Conservation (phyloP, 2,329 filamentous ascomycete species). For the Allantophomopsis cytisporea region DNA sequence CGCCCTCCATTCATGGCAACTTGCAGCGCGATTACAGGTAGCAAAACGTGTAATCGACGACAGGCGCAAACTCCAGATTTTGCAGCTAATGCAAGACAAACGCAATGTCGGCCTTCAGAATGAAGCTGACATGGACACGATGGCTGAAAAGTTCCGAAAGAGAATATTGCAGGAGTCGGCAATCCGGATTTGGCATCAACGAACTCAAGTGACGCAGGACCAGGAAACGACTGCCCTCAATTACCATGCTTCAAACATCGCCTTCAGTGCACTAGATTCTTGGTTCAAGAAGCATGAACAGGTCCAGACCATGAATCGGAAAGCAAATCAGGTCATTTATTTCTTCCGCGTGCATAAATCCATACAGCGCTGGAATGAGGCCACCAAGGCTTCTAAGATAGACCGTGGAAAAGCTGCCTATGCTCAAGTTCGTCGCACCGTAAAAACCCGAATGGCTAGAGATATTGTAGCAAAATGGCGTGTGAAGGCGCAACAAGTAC, state of each 20-base stretch:
- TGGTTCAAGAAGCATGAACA: slow-evolving; percentile 11
- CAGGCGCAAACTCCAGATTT: too few relatives aligned
- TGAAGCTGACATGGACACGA: too few relatives aligned
- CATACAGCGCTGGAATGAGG: slow-evolving; percentile 15
- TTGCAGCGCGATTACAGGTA: too few relatives aligned
- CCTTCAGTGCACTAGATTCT: slow-evolving; percentile 6
- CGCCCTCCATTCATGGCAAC: too few relatives aligned
- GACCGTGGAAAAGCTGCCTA: slow-evolving; percentile 17
- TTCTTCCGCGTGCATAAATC: slow-evolving; percentile 15
- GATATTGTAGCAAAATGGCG: slow-evolving; percentile 13
- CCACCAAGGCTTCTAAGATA: slow-evolving; percentile 12
- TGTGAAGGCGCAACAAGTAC: slow-evolving; percentile 7
- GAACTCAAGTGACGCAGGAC: slow-evolving; percentile 7
- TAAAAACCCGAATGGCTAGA: slow-evolving; percentile 15
- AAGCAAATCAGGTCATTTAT: slow-evolving; percentile 14
- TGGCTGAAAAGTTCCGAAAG: too few relatives aligned
- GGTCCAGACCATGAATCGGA: slow-evolving; percentile 9
- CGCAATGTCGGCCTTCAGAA: too few relatives aligned
- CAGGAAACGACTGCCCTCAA: slow-evolving; percentile 9
- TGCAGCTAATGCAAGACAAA: too few relatives aligned
- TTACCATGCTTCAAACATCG: slow-evolving; percentile 8
- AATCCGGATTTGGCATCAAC: slow-evolving; percentile 11
- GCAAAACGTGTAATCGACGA: too few relatives aligned
- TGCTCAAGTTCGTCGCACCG: slow-evolving; percentile 13
- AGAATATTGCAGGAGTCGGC: too few relatives aligned